Conservation (phyloP, 306 rosid species). For the Datisca glomerata region DNA sequence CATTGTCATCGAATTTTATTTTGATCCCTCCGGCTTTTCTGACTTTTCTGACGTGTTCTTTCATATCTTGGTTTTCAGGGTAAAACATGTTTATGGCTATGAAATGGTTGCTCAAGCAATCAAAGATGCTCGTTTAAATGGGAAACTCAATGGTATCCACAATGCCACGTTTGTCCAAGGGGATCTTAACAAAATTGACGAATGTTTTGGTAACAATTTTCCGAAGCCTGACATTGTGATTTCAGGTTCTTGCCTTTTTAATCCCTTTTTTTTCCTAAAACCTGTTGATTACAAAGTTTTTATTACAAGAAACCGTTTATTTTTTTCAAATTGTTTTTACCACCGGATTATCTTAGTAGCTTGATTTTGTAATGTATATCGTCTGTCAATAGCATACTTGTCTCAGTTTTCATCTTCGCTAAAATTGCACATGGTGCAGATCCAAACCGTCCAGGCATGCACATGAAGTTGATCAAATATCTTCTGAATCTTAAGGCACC, state of each 20-base stretch:
- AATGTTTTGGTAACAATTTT: constrained; percentile 66
- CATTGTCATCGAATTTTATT: too few relatives aligned
- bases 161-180: constrained; percentile 92
- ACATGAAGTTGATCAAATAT: constrained; percentile 87
- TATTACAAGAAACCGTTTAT: too few relatives aligned
- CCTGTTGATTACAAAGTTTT: too few relatives aligned
- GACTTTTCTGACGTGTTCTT: constrained; percentile 11
- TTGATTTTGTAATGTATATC: background rate
- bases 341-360: too few relatives aligned
- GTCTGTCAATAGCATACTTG: background rate
- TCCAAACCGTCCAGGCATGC: constrained; percentile 99
- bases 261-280: background rate
- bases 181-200: constrained; percentile 88
- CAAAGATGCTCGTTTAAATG: constrained; percentile 71
- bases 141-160: constrained; percentile 52
- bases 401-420: constrained; percentile 5
- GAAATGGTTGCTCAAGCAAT: constrained; percentile 93
- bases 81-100: constrained; percentile 76
- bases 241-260: constrained; percentile 39
- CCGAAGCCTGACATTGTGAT: constrained; percentile 87
- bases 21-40: background rate
- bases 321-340: too few relatives aligned
- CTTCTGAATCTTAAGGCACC: constrained; percentile 67
- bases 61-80: constrained; percentile 29
- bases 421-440: constrained; percentile 27